phyloP scores from a whole-genome alignment of 768 basidiomycete genomes.

The Termitomyces sp. region DNA sequence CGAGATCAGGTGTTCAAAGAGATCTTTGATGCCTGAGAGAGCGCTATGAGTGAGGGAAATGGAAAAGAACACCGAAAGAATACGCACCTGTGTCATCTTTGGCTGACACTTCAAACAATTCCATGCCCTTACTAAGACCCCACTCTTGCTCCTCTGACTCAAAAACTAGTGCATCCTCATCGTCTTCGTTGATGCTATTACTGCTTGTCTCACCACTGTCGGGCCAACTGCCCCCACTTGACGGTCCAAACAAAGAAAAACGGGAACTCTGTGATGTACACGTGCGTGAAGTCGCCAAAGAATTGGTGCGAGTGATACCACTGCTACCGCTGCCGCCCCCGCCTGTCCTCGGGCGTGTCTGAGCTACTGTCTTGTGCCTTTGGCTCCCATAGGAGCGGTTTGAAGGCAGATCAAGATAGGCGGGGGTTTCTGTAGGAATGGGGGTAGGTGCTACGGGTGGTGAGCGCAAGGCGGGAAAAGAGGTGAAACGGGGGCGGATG shows the following conservation, averaged over 20 bases:
- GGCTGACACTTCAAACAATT: slow-evolving; percentile 87
- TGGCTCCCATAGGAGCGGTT: slow-evolving; percentile 47
- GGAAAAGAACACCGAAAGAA: slow-evolving; percentile 12
- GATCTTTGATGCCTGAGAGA: slow-evolving; percentile 62
- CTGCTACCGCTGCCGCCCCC: slow-evolving; percentile 20
- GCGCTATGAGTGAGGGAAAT: slow-evolving; percentile 1
- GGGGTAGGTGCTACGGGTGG: slow-evolving; percentile 43
- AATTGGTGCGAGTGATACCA: slow-evolving; percentile 39
- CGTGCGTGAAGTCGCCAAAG: slow-evolving; percentile 36
- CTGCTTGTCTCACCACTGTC: slow-evolving; percentile 57
- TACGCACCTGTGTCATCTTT: slow-evolving; percentile 81
- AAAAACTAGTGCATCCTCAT: slow-evolving; percentile 49
- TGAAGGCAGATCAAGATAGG: slow-evolving; percentile 58
- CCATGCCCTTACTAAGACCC: slow-evolving; percentile 80
- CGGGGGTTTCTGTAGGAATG: slow-evolving; percentile 51
- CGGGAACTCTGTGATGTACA: slow-evolving; percentile 51
- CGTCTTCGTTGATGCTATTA: slow-evolving; percentile 63
- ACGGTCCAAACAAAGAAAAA: slow-evolving; percentile 53
- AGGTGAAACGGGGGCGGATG: slow-evolving; percentile 75
- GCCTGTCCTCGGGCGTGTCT: slow-evolving; percentile 42
- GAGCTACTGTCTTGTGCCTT: slow-evolving; percentile 45
- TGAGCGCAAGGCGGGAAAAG: slow-evolving; percentile 61
- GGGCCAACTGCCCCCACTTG: slow-evolving; percentile 46
- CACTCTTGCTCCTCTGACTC: slow-evolving; percentile 55
- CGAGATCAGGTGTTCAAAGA: slow-evolving; percentile 77